Evolutionary conservation across 768 basidiomycete species (phyloP).

Genomic region (Boletus rubescentipes): DNA sequence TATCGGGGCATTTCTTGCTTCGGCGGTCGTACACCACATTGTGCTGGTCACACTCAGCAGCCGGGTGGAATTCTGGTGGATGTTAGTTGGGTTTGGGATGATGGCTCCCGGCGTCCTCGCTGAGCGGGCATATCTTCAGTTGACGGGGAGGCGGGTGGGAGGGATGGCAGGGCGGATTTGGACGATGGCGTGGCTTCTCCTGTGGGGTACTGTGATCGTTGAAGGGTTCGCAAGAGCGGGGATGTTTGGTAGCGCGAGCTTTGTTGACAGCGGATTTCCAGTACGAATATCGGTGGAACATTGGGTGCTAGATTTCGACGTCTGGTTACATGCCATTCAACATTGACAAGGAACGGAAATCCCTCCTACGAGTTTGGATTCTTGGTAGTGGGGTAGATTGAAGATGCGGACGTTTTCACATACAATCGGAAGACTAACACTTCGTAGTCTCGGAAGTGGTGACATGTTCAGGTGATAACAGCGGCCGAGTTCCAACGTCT

Average conservation of each 20-base stretch:
- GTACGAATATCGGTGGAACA: background rate
- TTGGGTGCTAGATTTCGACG: background rate
- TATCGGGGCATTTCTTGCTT: background rate
- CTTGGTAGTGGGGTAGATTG: background rate
- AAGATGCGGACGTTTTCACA: background rate
- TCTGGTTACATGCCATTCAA: background rate
- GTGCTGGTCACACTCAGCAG: background rate
- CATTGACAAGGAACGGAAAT: background rate
- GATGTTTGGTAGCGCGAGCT: background rate
- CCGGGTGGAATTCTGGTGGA: background rate
- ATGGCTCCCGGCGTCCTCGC: background rate
- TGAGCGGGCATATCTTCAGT: background rate
- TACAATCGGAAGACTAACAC: background rate
- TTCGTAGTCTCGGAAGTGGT: too few relatives aligned
- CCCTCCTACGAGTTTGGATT: background rate
- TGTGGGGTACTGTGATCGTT: background rate
- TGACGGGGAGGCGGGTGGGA: background rate
- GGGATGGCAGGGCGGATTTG: background rate
- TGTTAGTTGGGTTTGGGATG: constrained; percentile 3
- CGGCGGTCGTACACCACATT: background rate
- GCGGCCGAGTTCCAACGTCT: too few relatives aligned
- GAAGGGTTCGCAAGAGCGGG: background rate
- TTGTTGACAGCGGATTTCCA: background rate
- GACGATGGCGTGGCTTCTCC: background rate
- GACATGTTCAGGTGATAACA: too few relatives aligned